Conservation (phyloP, 192 early-diverging fungal genomes). For the Spizellomyces punctatus region DNA sequence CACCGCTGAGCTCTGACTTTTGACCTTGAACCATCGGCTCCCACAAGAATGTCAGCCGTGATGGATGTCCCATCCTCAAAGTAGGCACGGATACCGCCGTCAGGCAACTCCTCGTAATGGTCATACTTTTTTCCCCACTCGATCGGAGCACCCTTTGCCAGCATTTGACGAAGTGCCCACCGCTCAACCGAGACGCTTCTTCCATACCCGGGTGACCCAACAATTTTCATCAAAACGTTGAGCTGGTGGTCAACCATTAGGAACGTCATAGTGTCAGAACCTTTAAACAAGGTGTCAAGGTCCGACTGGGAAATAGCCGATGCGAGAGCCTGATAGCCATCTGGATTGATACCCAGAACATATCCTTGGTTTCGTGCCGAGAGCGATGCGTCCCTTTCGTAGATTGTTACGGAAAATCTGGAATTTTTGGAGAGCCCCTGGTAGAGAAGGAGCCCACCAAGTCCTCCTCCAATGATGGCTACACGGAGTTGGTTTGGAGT, state of each 20-base stretch:
- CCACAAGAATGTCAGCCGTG: constrained; percentile 17
- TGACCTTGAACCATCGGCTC: constrained; percentile 21
- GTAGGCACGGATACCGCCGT: not conserved
- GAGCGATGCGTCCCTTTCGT: constrained; percentile 22
- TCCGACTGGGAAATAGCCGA: not conserved
- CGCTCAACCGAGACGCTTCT: not conserved
- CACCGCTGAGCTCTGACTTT: not conserved
- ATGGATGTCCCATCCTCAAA: constrained; percentile 24
- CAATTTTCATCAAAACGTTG: not conserved
- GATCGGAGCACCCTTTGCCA: constrained; percentile 2
- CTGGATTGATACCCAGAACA: constrained; percentile 4
- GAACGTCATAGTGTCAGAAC: not conserved
- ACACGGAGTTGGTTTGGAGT: not conserved
- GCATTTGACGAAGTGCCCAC: not conserved
- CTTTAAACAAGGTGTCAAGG: not conserved
- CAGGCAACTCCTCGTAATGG: not conserved
- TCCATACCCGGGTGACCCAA: not conserved
- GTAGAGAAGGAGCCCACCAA: constrained; percentile 17
- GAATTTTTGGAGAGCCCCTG: not conserved
- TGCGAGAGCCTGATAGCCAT: constrained; percentile 1
- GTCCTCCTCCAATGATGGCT: constrained; percentile 27
- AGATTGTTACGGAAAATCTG: constrained; percentile 15
- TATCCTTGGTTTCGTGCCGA: constrained; percentile 12
- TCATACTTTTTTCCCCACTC: not conserved
- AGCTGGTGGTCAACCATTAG: not conserved